Percentiles rank a stretch among this genome's conserved stretches.
phyloP scores from a whole-genome alignment of 1,139 yeast species.

The Scheffersomyces quercinus region DNA sequence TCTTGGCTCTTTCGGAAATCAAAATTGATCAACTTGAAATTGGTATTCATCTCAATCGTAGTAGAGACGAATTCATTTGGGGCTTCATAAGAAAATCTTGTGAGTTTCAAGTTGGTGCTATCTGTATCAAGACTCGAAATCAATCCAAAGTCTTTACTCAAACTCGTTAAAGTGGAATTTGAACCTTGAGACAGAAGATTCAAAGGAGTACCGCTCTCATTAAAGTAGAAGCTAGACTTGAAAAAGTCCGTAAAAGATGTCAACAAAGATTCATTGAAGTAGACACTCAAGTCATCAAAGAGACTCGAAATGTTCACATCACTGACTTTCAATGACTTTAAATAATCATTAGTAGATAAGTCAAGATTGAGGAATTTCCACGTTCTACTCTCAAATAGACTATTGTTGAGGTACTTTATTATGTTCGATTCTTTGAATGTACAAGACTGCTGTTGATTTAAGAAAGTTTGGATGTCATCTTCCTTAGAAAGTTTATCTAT shows the following conservation, averaged over 20 bases:
- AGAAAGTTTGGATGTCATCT: constrained; percentile 32
- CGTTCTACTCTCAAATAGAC: constrained; percentile 25
- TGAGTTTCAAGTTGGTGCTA: neutral
- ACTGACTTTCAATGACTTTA: constrained; percentile 6
- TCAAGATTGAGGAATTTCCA: constrained; percentile 26
- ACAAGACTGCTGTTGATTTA: constrained; percentile 16
- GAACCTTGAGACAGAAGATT: neutral
- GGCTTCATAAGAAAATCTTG: neutral
- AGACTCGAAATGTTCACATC: constrained; percentile 7
- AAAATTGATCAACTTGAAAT: constrained; percentile 9
- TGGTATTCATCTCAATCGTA: neutral
- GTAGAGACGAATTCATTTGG: neutral
- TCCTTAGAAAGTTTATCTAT: constrained; percentile 39
- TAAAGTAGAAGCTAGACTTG: constrained; percentile 7
- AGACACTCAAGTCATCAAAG: constrained; percentile 9
- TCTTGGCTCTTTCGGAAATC: constrained; percentile 14
- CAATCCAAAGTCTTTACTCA: neutral
- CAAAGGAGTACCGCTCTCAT: constrained; percentile 2
- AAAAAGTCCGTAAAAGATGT: constrained; percentile 15
- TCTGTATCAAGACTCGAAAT: neutral
- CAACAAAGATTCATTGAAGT: constrained; percentile 11
- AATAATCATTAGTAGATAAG: constrained; percentile 15
- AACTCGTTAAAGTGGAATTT: constrained; percentile 1
- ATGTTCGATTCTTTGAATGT: constrained; percentile 26
- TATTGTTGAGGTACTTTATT: constrained; percentile 30